Evolutionary conservation across 164 flowering plant genomes (phyloP).

Genomic region (Umbellularia californica): DNA sequence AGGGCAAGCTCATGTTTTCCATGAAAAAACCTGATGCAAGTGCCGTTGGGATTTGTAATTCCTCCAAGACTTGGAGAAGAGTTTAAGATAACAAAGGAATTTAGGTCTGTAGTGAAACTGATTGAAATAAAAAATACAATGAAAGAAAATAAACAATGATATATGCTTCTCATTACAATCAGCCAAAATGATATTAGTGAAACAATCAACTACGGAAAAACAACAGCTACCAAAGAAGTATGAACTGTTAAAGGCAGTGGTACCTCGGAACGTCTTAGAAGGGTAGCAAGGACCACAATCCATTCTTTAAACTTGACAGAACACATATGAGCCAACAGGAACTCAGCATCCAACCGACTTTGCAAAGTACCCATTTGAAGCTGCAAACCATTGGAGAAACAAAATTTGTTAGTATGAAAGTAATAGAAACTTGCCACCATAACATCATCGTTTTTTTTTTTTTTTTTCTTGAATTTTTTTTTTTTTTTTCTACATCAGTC

Average conservation of each 20-base stretch:
- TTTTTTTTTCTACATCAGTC: too few species aligned
- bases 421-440: too few species aligned
- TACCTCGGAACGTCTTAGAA: slow-evolving; percentile 91
- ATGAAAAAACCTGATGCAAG: too few species aligned
- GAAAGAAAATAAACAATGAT: background rate
- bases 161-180: background rate
- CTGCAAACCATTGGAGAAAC: slow-evolving; percentile 32
- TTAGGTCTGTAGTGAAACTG: too few species aligned
- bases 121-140: too few species aligned
- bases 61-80: too few species aligned
- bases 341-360: slow-evolving; percentile 95
- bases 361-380: slow-evolving; percentile 91
- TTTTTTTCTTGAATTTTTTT: too few species aligned
- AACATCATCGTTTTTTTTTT: too few species aligned
- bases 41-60: too few species aligned
- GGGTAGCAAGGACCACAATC: slow-evolving; percentile 96
- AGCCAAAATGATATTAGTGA: background rate
- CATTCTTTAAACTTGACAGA: slow-evolving; percentile 97
- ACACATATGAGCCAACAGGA: slow-evolving; percentile 96
- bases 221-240: background rate
- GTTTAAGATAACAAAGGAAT: too few species aligned
- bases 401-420: too few species aligned
- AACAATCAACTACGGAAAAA: background rate
- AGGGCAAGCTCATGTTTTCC: too few species aligned
- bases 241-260: slow-evolving; percentile 3